Conservation (phyloP, 2,329 filamentous ascomycete species). For the Madurella mycetomatis region DNA sequence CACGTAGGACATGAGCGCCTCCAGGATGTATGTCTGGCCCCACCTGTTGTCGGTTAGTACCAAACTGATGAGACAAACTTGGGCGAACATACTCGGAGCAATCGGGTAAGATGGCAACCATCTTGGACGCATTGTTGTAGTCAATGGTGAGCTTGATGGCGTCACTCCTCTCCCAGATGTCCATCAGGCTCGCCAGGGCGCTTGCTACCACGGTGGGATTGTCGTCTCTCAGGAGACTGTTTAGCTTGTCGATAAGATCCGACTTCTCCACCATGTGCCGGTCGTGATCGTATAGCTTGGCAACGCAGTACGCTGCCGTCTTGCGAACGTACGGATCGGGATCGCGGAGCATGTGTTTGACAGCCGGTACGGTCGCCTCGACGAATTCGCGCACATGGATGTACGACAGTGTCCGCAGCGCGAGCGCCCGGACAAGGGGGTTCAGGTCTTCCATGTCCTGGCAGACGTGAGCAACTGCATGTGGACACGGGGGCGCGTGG, state of each 20-base stretch:
- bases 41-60: slow-evolving; percentile 54
- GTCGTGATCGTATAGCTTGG: slow-evolving; percentile 97
- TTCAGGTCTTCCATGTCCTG: slow-evolving; percentile 93
- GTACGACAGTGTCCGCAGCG: slow-evolving; percentile 93
- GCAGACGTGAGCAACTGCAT: slow-evolving; percentile 16
- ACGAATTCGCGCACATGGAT: slow-evolving; percentile 96
- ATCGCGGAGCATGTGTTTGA: slow-evolving; percentile 80
- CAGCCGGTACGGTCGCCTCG: slow-evolving; percentile 77
- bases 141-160: slow-evolving; percentile 98
- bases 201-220: slow-evolving; percentile 97
- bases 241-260: slow-evolving; percentile 87
- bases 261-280: slow-evolving; percentile 82
- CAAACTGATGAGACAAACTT: not conserved
- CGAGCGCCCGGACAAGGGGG: slow-evolving; percentile 85
- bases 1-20: slow-evolving; percentile 96
- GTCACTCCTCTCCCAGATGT: slow-evolving; percentile 98
- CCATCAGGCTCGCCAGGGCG: slow-evolving; percentile 84
- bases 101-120: slow-evolving; percentile 92
- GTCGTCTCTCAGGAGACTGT: slow-evolving; percentile 85
- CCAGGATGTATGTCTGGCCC: slow-evolving; percentile 97
- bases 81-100: slow-evolving; percentile 77
- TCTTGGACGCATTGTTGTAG: slow-evolving; percentile 95
- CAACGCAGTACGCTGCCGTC: slow-evolving; percentile 92
- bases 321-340: slow-evolving; percentile 94
- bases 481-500: not conserved